Evolutionary conservation across 495 filamentous ascomycete genomes (phyloP), one percentile per base, ranked within the genome.

Genomic region (Penicillium verhagenii): DNA sequence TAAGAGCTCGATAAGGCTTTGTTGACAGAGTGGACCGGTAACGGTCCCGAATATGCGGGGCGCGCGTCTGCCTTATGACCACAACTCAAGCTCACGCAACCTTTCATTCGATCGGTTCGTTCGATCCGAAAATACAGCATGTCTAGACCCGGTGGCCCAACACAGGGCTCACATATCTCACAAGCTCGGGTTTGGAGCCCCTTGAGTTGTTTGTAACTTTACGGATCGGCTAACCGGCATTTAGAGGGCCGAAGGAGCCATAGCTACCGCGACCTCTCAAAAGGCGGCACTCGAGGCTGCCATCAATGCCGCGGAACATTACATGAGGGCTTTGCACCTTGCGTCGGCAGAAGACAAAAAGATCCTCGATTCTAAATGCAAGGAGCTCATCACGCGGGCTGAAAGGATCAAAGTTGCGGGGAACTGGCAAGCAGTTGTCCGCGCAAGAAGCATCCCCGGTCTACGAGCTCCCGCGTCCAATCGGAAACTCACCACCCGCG

Each of bases 281-380:
- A 79, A 85, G 31, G 80, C 83, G 54, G 91, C 92, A 18, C 75
- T 96, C 44, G 71, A 86, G 33, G 81, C 85, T 57, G 86, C 88
- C 50, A 88, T 94, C 64, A 72, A 81, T 55, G 88, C 88, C 21
- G 85, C 82, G 14, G 89, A 96, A 60, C 70, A 87, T 40, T 90
- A 90, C 54, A 90, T 96, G 84, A 82, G 83, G 63, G 89, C 87
- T 1, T 67, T 88, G 49, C 73, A 74, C 40, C 68, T 84, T 43
- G 76, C 84, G 1, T 58, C 73, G 6, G 70, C 65, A 26, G 58
- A 73, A 11, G 70, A 72, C 18, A 86, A 92, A 23, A 88, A 82
- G 53, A 65, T 71, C 10, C 70, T 94, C 16, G 82, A 82, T 31
- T 65, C 69, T 14, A 89, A 88, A 72, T 89, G 83, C 69, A 79